These are phyloP conservation scores for Apiospora hydei DNA, from an alignment of 2,329 filamentous ascomycete genomes.

Conservation along the genomic window DNA sequence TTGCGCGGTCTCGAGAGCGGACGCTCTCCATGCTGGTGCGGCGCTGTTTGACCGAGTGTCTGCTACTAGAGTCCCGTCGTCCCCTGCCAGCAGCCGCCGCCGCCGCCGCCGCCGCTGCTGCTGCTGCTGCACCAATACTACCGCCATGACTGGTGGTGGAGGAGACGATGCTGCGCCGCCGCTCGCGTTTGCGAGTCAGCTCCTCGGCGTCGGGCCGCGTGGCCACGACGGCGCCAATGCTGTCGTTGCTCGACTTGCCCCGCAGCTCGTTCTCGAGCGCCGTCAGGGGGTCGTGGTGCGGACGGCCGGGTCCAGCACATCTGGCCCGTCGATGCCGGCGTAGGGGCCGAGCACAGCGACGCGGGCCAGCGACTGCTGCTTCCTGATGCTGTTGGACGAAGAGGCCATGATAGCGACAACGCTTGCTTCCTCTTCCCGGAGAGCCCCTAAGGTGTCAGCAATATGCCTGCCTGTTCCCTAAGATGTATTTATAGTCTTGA, in stretches of 20 bases:
- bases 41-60: not conserved
- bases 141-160: not conserved
- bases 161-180: not conserved
- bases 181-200: slow-evolving; percentile 4
- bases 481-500: not conserved
- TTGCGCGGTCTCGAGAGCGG: not conserved
- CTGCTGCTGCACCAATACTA: not conserved
- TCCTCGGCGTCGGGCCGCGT: slow-evolving; percentile 16
- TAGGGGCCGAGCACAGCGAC: slow-evolving; percentile 21
- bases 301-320: not conserved
- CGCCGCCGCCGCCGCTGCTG: not conserved
- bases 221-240: slow-evolving; percentile 22
- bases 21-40: not conserved
- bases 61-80: not conserved
- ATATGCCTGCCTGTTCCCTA: not conserved
- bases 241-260: slow-evolving; percentile 23
- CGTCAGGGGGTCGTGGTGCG: slow-evolving; percentile 24
- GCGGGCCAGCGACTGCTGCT: slow-evolving; percentile 22
- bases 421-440: not conserved
- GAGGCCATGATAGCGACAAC: not conserved
- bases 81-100: not conserved
- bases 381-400: not conserved
- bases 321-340: not conserved
- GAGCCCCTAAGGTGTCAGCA: not conserved
- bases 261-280: slow-evolving; percentile 24